Evolutionary conservation across 2,329 filamentous ascomycete genomes (phyloP).

Genomic region (Emericellopsis atlantica): DNA sequence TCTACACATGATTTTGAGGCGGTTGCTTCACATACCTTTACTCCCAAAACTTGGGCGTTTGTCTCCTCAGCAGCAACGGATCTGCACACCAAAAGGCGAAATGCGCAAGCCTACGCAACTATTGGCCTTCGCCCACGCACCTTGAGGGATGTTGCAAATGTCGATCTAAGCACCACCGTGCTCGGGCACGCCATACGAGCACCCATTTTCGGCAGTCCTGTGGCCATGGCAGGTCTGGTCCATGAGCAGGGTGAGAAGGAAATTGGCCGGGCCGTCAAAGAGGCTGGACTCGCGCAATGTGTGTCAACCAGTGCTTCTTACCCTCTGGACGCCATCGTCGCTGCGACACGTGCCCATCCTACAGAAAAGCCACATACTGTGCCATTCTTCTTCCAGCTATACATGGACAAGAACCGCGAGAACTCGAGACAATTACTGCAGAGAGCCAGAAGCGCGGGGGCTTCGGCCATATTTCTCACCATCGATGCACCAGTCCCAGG

Average conservation of each 20-base stretch:
- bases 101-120: conserved; percentile 37
- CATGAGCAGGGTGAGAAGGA: conserved; percentile 52
- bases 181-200: conserved; percentile 37
- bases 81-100: conserved; percentile 41
- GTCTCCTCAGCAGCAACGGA: conserved; percentile 55
- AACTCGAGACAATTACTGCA: conserved; percentile 37
- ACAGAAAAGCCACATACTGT: not conserved
- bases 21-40: conserved; percentile 40
- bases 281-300: conserved; percentile 41
- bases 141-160: conserved; percentile 38
- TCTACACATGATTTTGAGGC: conserved; percentile 42
- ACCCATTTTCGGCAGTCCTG: conserved; percentile 52
- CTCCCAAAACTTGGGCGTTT: conserved; percentile 57
- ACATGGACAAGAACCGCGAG: conserved; percentile 42
- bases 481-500: conserved; percentile 45
- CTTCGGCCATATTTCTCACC: conserved; percentile 41
- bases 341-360: conserved; percentile 3
- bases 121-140: conserved; percentile 49
- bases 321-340: conserved; percentile 38
- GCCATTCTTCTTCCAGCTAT: conserved; percentile 49
- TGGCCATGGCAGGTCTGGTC: conserved; percentile 50
- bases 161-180: conserved; percentile 38
- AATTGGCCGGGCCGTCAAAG: conserved; percentile 37
- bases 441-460: conserved; percentile 24
- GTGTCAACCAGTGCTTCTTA: conserved; percentile 51